phyloP scores from a whole-genome alignment of 805 yeast genomes.

The Sugiyamaella valdiviana region DNA sequence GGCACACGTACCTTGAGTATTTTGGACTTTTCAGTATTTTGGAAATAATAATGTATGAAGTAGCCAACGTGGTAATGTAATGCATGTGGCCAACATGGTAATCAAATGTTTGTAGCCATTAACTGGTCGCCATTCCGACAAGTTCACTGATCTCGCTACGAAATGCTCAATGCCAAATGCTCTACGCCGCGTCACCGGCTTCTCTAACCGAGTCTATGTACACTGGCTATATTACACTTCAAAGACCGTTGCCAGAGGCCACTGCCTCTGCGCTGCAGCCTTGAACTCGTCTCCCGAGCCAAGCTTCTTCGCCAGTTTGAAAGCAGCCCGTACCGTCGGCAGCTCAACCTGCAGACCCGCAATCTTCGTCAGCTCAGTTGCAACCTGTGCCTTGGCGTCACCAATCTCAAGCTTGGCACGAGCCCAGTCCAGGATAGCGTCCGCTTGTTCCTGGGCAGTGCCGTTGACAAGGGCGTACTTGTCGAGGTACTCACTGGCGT shows the following conservation, averaged over 20 bases:
- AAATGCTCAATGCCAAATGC: no score
- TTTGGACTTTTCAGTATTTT: no score
- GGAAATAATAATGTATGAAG: no score
- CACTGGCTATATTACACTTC: not conserved
- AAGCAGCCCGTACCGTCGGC: not conserved
- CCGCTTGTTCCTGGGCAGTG: conserved; percentile 2
- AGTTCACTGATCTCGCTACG: no score
- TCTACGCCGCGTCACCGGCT: no score
- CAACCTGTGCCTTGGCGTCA: conserved; percentile 1
- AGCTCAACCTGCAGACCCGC: not conserved
- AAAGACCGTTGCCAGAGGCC: conserved; percentile 9
- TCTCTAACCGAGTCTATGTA: not conserved
- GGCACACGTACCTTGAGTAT: no score
- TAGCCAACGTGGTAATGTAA: no score
- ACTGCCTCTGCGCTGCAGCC: not conserved
- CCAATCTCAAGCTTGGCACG: conserved; percentile 18
- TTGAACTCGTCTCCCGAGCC: not conserved
- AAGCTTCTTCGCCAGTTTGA: conserved; percentile 1
- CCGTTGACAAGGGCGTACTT: conserved; percentile 17
- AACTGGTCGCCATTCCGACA: no score
- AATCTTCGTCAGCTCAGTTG: conserved; percentile 1
- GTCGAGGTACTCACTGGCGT: conserved; percentile 23
- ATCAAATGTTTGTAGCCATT: no score
- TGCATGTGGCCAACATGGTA: no score
- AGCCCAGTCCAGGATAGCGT: conserved; percentile 25